Evolutionary conservation across 2,329 filamentous ascomycete species (phyloP).

Genomic region (Volutella citrinella): DNA sequence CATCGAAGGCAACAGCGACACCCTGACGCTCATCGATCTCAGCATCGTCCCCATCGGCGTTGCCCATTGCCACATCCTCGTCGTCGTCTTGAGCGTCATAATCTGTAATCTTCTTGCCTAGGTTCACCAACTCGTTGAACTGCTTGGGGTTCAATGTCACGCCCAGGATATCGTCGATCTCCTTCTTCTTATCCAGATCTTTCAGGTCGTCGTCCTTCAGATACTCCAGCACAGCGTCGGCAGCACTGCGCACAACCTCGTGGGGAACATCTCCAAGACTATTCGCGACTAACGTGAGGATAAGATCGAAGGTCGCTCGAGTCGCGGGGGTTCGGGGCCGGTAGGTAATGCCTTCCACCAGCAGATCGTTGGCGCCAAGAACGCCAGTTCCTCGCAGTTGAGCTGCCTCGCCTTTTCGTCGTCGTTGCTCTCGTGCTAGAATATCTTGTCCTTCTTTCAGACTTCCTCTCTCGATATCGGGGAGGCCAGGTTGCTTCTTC

Average conservation of each 20-base stretch:
- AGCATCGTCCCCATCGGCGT: conserved; percentile 60
- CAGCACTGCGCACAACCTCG: conserved; percentile 87
- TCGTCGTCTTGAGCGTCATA: conserved; percentile 97
- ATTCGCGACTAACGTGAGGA: conserved; percentile 84
- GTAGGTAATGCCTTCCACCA: conserved; percentile 90
- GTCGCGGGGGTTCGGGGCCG: conserved; percentile 89
- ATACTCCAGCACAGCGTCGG: conserved; percentile 85
- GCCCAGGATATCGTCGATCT: conserved; percentile 92
- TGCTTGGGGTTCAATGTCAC: conserved; percentile 78
- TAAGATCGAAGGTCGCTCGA: conserved; percentile 88
- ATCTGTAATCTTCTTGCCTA: conserved; percentile 98
- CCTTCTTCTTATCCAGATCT: conserved; percentile 97
- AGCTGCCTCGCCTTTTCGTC: conserved; percentile 71
- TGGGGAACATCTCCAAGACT: conserved; percentile 91
- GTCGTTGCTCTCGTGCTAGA: conserved; percentile 78
- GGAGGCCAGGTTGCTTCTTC: conserved; percentile 68
- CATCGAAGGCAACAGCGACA: conserved; percentile 95
- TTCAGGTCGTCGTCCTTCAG: conserved; percentile 95
- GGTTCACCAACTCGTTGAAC: conserved; percentile 94
- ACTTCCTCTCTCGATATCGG: conserved; percentile 70
- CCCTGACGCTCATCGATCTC: conserved; percentile 94
- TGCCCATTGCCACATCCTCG: conserved; percentile 74
- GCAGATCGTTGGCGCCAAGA: conserved; percentile 76
- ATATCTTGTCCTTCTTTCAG: conserved; percentile 81
- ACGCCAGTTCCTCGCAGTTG: conserved; percentile 73